Base-by-base conservation (phyloP, 441 rosid genomes). In the Bruguiera hainesii region DNA sequence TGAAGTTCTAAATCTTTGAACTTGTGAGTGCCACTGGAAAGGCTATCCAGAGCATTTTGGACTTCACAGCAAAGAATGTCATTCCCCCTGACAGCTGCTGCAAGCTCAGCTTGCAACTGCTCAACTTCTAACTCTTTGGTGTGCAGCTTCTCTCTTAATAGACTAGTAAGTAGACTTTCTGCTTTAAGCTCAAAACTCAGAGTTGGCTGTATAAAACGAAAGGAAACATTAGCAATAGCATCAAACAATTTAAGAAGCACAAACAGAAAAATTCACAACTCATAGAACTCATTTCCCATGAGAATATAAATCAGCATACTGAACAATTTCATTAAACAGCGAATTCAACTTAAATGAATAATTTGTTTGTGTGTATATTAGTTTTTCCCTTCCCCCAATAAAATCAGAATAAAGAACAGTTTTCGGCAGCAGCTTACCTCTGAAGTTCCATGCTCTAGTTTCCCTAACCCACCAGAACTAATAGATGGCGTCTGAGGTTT, bases 81-180 rank as follows among this genome's bases (percentile, higher is more conserved):
- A 59, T 83, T 87, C 19, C 95, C 86, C 67, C 96, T 84, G 52
- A 88, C 89, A 16, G 87, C 90, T 39, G 97, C 85, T 58, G 97
- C 90, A 56, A 92, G 28, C 79, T 93, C 97, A 61, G 96, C 96
- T 74, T 89, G 91, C 73, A 96, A 60, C 79, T 85, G 96, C 78
- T 92, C 92, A 29, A 81, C 85, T 82, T 95, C 95, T 77, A 79
- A 66, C 83, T 90, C 98, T 81, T 85, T 90, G 19, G 89, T 84
- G 66, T 84, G 85, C 58, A 92, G 81, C 78, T 92, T 95, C 84
- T 95, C 98, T 69, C 84, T 84, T 64, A 95, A 65, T 74, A 92
- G 73, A 74, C 78, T 82, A 18, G 96, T 92, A 37, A 95, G 71
- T 53, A 95, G 67, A 48, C 82, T 81, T 80, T 90, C 98, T 20